These are phyloP conservation scores for Mucor piriformis DNA, from an alignment of 371 early-diverging fungal species.

Conservation along the genomic window DNA sequence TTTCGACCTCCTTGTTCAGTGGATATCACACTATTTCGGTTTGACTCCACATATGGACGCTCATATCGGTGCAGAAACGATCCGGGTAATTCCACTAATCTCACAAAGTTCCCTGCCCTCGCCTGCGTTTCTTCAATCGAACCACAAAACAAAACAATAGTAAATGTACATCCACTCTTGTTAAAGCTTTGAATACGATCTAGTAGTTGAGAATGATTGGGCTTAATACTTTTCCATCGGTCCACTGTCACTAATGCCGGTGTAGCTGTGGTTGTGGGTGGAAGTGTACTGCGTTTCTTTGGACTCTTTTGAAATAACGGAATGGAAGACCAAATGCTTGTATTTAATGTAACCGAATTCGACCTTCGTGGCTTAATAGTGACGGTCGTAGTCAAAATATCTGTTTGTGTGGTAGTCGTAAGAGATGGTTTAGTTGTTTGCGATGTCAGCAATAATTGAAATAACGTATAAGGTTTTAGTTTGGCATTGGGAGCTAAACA, in stretches of 20 bases:
- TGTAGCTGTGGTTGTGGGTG: background rate
- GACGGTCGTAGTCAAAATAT: background rate
- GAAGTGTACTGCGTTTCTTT: background rate
- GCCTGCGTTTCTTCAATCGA: conserved; percentile 20
- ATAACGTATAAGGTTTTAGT: conserved; percentile 41
- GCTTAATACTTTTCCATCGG: conserved; percentile 38
- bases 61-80: conserved; percentile 35
- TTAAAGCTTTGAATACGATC: conserved; percentile 24
- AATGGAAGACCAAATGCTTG: conserved; percentile 1
- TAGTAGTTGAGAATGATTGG: conserved; percentile 30
- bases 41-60: background rate
- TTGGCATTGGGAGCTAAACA: conserved; percentile 36
- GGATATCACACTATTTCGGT: background rate
- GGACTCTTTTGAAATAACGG: conserved; percentile 8
- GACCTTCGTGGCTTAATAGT: background rate
- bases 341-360: conserved; percentile 7
- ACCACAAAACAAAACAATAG: conserved; percentile 40
- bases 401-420: background rate
- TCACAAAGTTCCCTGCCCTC: conserved; percentile 11
- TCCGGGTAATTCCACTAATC: conserved; percentile 23
- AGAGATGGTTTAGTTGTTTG: background rate
- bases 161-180: conserved; percentile 25
- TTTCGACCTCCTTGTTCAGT: background rate
- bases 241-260: conserved; percentile 10
- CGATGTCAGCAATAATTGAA: conserved; percentile 21